Conservation (phyloP, 305 asterid genomes). For the Fraxinus velutina region DNA sequence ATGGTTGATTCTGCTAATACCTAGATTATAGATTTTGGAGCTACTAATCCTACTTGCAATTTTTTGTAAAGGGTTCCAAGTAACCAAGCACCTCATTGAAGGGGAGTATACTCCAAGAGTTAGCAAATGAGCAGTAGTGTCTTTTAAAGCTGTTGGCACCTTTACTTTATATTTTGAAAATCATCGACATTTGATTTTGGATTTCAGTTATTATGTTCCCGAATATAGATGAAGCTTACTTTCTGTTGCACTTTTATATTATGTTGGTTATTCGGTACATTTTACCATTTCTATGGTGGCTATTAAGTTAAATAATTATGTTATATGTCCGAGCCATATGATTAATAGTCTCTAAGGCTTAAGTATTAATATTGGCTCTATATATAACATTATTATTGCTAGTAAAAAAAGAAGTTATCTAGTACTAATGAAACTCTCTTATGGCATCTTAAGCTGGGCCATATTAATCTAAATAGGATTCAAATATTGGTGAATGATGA, state of each 20-base stretch:
- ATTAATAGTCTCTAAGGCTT: background rate
- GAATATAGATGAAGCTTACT: background rate
- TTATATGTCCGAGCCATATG: background rate
- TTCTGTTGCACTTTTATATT: background rate
- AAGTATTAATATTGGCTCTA: background rate
- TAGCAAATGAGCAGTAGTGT: background rate
- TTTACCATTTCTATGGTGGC: background rate
- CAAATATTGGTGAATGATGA: background rate
- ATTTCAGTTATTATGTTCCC: background rate
- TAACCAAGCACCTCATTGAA: background rate
- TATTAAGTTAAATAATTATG: background rate
- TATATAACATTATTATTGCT: background rate
- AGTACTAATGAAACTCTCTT: background rate
- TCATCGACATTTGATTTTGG: background rate
- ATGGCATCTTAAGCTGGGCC: background rate
- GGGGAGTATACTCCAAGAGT: background rate
- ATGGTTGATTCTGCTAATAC: background rate
- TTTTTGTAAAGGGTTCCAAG: background rate
- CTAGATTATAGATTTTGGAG: background rate
- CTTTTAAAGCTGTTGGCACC: background rate
- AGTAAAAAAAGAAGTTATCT: background rate
- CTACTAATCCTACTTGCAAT: background rate
- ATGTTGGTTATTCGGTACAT: background rate
- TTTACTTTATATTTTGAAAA: background rate
- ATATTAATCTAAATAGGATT: background rate